Conservation (phyloP, 139 green algal genomes). For the Nannochloris sp. region DNA sequence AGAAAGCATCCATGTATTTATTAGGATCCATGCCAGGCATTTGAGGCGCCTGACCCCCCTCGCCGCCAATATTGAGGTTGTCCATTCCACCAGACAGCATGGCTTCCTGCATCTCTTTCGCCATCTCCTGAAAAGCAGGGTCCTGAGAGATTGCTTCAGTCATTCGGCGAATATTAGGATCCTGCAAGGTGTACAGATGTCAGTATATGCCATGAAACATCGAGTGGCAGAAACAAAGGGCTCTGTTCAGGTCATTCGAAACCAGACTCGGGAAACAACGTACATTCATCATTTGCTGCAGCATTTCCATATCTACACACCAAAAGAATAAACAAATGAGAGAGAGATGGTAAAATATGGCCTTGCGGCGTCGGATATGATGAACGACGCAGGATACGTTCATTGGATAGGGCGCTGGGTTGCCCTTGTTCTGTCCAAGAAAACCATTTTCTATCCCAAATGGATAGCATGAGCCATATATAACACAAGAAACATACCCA, state of each 20-base stretch:
- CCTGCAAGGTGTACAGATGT: slow-evolving; percentile 10
- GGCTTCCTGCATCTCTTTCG: slow-evolving; percentile 31
- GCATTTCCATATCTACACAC: slow-evolving; percentile 3
- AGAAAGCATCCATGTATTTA: slow-evolving; percentile 35
- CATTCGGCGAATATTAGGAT: slow-evolving; percentile 37
- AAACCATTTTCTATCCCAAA: background rate
- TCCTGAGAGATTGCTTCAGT: slow-evolving; percentile 31
- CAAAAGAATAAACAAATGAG: background rate
- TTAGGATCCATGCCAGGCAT: slow-evolving; percentile 21
- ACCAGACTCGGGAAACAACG: background rate
- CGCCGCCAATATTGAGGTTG: slow-evolving; percentile 3
- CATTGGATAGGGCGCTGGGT: too few species aligned
- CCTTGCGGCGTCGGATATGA: too few species aligned
- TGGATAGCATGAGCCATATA: background rate
- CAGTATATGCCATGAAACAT: too few species aligned
- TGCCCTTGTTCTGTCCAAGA: background rate
- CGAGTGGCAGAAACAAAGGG: too few species aligned
- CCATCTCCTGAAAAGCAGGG: slow-evolving; percentile 31
- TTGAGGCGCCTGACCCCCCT: slow-evolving; percentile 5
- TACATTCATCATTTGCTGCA: slow-evolving; percentile 11
- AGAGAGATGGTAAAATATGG: too few species aligned
- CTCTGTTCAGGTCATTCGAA: too few species aligned
- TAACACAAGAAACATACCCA: background rate
- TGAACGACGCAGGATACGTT: too few species aligned
- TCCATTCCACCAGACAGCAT: slow-evolving; percentile 16